Evolutionary conservation across 345 rosid genomes (phyloP), one percentile per base, ranked within the genome.

Genomic region (Hypericum androsaemum): DNA sequence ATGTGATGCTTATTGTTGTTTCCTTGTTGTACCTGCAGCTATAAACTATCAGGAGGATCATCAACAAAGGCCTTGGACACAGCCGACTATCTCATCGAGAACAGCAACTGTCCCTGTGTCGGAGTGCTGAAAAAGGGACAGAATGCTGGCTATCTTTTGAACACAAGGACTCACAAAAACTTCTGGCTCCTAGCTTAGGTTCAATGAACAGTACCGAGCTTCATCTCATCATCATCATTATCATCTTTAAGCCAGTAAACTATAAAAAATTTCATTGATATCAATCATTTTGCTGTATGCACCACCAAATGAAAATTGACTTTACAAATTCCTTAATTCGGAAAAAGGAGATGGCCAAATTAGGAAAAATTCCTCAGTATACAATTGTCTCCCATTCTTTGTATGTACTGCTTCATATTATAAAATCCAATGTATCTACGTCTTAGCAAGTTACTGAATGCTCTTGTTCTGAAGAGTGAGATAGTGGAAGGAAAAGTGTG

Each of bases 121-220:
- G 96, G 69, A 7, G 98, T 87, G 9, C 89, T 77, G 54, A 84
- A 75, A 60, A 84, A 77, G 66, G 92, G 95, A 13, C 89, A 80
- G 61, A 90, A 79, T 53, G 86, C 77, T 58, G 95, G 98, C 15
- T 87, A 84, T 64, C 84, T 87, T 54, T 89, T 84, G 63, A 90
- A 87, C 64, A 76, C 92, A 14, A 90, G 84, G 75, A 80, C 89
- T 16, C 86, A 74, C 38, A 82, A 75, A 65, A 90, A 90, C 59
- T 87, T 84, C 70, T 87, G 98, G 95, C 92, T 87, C 12, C 73
- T 90, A 51, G 95, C 98, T n/a, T 88, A 63, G 32, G 32, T 22
- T 22, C 32, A 22, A 22, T 4, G 4, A 22, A 22, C 32, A 22
- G 32, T 22, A 22, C 32, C 32, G 32, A 22, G 32, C 32, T 22